These are phyloP conservation scores for Eutrema yunnanense DNA, from an alignment of 345 rosid species.

Conservation along the genomic window DNA sequence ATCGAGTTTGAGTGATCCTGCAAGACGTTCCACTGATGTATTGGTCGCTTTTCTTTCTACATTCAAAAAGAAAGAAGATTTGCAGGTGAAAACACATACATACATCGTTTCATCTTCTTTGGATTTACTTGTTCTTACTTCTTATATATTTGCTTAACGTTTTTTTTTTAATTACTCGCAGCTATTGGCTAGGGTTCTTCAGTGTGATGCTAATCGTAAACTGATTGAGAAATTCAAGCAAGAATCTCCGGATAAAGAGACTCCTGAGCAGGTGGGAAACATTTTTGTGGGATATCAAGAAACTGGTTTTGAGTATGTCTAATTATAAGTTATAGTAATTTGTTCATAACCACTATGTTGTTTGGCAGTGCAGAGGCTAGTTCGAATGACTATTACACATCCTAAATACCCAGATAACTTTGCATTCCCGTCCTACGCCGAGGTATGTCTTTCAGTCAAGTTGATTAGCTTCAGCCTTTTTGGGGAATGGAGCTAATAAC, in stretches of 20 bases:
- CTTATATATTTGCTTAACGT: neutral
- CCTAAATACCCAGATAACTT: slow-evolving; percentile 39
- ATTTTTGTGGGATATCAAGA: neutral
- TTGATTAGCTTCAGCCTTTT: neutral
- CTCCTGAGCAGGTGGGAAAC: slow-evolving; percentile 56
- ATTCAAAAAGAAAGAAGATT: slow-evolving; percentile 38
- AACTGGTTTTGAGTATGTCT: neutral
- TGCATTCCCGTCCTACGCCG: slow-evolving; percentile 52
- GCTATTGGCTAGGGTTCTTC: slow-evolving; percentile 45
- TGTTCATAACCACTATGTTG: slow-evolving; percentile 24
- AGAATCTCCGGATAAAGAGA: slow-evolving; percentile 37
- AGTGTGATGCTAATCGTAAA: slow-evolving; percentile 38
- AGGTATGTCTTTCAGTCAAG: slow-evolving; percentile 41
- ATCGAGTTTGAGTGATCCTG: slow-evolving; percentile 62
- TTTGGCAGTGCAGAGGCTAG: slow-evolving; percentile 73
- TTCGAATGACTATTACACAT: slow-evolving; percentile 60
- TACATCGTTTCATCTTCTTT: neutral
- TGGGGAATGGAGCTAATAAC: neutral
- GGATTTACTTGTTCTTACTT: neutral
- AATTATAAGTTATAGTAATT: neutral
- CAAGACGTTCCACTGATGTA: slow-evolving; percentile 48
- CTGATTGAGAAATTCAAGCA: slow-evolving; percentile 33
- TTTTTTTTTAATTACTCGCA: slow-evolving; percentile 9
- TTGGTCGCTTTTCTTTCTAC: slow-evolving; percentile 58
- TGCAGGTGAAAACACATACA: slow-evolving; percentile 34